Evolutionary conservation across 1,139 yeast species (phyloP).

Genomic region (Geotrichum macrosporum): DNA sequence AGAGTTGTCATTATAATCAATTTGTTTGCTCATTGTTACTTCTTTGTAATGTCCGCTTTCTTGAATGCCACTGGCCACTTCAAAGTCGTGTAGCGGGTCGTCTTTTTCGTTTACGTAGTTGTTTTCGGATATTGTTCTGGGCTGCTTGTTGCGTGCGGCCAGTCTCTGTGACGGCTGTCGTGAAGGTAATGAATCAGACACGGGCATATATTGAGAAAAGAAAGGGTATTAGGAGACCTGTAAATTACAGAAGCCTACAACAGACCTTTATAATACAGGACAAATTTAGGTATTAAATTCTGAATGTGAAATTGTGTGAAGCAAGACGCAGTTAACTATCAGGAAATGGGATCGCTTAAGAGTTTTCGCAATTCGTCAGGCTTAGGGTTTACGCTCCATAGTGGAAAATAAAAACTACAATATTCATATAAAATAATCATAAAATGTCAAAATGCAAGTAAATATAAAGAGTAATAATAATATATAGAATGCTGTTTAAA

Average conservation of each 20-base stretch:
- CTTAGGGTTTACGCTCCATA: neutral
- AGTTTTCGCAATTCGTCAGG: neutral
- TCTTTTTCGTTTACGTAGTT: neutral
- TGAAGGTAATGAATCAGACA: constrained; percentile 1
- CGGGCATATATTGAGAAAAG: neutral
- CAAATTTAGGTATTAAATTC: too few species aligned
- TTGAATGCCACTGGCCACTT: neutral
- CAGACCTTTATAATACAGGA: too few species aligned
- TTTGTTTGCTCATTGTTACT: neutral
- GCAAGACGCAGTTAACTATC: too few species aligned
- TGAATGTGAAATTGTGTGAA: too few species aligned
- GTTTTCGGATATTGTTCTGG: neutral
- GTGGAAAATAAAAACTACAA: neutral
- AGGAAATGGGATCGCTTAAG: too few species aligned
- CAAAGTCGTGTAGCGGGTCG: neutral
- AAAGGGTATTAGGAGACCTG: neutral
- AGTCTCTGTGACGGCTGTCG: constrained; percentile 8
- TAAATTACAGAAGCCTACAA: too few species aligned
- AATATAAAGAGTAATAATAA: neutral
- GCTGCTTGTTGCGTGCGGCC: neutral
- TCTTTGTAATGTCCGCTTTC: neutral
- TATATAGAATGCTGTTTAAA: neutral
- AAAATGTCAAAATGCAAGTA: neutral
- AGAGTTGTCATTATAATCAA: neutral
- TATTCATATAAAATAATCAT: neutral